Percentiles rank a stretch among this genome's conserved stretches.
Evolutionary conservation across 371 early-diverging fungal genomes (phyloP).

Genomic region (Rhizopus stolonifer): DNA sequence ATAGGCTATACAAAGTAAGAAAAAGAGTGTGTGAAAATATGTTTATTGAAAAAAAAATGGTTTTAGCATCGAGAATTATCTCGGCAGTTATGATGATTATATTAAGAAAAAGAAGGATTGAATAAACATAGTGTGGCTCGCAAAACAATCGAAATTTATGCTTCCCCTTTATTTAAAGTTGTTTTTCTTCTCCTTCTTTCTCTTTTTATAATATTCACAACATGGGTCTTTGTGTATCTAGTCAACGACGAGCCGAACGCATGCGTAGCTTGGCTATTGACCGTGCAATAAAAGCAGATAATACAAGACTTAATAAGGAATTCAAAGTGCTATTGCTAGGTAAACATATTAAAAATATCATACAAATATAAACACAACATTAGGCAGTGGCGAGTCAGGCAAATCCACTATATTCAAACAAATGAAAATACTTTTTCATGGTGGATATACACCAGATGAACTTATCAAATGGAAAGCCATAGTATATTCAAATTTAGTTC

Average conservation of each 20-base stretch:
- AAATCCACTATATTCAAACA: conserved; percentile 93
- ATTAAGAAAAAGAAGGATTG: neutral
- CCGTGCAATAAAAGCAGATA: too few relatives aligned
- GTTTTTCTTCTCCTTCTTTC: too few relatives aligned
- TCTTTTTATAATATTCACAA: too few relatives aligned
- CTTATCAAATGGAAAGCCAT: conserved; percentile 70
- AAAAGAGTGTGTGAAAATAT: neutral
- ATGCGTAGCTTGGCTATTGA: too few relatives aligned
- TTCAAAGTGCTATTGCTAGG: conserved; percentile 76
- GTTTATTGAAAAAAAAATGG: neutral
- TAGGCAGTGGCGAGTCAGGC: conserved; percentile 88
- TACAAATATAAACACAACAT: too few relatives aligned
- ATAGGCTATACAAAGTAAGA: conserved; percentile 45
- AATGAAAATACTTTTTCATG: conserved; percentile 91
- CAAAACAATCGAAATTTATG: too few relatives aligned
- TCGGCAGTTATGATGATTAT: conserved; percentile 66
- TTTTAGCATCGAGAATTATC: conserved; percentile 53
- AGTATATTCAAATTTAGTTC: conserved; percentile 80
- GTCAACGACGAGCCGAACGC: too few relatives aligned
- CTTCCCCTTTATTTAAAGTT: too few relatives aligned
- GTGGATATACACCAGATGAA: conserved; percentile 83
- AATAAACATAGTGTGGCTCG: too few relatives aligned
- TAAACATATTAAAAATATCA: conserved; percentile 19
- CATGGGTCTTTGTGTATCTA: too few relatives aligned
- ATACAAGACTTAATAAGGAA: too few relatives aligned